Evolutionary conservation across 805 yeast genomes (phyloP).

Genomic region (Metschnikowia peoriensis): DNA sequence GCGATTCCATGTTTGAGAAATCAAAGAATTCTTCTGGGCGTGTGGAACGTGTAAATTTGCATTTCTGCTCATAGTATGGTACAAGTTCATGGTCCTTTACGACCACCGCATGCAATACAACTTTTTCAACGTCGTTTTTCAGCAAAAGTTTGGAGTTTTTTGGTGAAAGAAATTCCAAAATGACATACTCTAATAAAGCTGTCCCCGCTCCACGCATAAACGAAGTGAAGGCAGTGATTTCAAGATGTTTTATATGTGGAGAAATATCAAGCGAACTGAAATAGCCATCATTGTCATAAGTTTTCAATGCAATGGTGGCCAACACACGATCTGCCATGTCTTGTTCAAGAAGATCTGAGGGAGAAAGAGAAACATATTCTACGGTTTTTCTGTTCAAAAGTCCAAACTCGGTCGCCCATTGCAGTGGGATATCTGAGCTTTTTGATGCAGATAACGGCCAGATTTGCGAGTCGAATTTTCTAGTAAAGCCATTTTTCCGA

Average conservation of each 20-base stretch:
- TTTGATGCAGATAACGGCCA: not conserved
- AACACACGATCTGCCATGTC: too few species aligned
- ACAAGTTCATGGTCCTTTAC: not conserved
- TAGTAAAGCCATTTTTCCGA: not conserved
- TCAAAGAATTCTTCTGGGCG: not conserved
- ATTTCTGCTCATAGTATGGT: not conserved
- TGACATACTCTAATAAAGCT: too few species aligned
- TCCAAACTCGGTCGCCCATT: not conserved
- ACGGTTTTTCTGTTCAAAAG: not conserved
- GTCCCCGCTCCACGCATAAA: not conserved
- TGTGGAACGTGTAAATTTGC: not conserved
- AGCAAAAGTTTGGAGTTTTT: not conserved
- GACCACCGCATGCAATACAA: not conserved
- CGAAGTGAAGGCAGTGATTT: not conserved
- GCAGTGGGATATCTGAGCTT: not conserved
- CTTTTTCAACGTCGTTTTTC: not conserved
- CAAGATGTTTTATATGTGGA: not conserved
- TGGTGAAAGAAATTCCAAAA: not conserved
- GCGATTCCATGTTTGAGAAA: not conserved
- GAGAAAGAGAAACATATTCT: not conserved
- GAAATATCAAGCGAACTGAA: too few species aligned
- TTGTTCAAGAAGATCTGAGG: not conserved
- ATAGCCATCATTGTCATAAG: not conserved
- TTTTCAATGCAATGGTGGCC: not conserved
- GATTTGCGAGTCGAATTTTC: not conserved